phyloP scores from a whole-genome alignment of 148 eudicot species.

The Pouteria glomerata region DNA sequence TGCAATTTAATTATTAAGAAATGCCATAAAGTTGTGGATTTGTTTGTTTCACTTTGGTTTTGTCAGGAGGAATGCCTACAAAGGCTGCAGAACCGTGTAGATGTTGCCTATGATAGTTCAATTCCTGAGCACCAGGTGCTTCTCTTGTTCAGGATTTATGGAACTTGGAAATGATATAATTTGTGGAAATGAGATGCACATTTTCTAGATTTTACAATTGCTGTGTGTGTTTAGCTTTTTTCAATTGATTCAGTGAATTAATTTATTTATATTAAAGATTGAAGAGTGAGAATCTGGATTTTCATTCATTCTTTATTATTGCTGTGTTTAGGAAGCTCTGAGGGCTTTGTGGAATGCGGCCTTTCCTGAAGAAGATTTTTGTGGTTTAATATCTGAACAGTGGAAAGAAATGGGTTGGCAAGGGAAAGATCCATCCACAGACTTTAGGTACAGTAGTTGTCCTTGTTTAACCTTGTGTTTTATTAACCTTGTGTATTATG shows the following conservation, averaged over 20 bases:
- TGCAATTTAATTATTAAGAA: no score
- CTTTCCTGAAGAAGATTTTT: conserved; percentile 77
- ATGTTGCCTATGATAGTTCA: conserved; percentile 79
- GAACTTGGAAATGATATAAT: background rate
- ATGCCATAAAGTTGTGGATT: no score
- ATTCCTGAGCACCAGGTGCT: conserved; percentile 77
- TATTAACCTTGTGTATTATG: conserved; percentile 1
- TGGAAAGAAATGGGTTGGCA: conserved; percentile 99
- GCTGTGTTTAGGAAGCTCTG: conserved; percentile 60
- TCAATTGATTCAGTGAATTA: background rate
- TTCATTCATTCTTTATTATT: conserved; percentile 1
- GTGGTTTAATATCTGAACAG: conserved; percentile 79
- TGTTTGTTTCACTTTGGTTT: conserved; percentile 13
- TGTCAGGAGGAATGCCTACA: conserved; percentile 81
- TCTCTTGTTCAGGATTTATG: background rate
- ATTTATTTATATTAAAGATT: background rate
- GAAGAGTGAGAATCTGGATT: background rate
- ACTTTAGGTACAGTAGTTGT: conserved; percentile 56
- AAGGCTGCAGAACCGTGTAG: conserved; percentile 80
- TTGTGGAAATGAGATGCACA: background rate
- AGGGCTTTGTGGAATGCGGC: conserved; percentile 84
- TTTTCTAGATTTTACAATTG: background rate
- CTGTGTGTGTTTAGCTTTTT: background rate
- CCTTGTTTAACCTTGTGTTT: background rate
- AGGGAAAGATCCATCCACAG: conserved; percentile 99